Conservation (phyloP, 2,329 filamentous ascomycete species). For the Cryphonectria nitschkei region DNA sequence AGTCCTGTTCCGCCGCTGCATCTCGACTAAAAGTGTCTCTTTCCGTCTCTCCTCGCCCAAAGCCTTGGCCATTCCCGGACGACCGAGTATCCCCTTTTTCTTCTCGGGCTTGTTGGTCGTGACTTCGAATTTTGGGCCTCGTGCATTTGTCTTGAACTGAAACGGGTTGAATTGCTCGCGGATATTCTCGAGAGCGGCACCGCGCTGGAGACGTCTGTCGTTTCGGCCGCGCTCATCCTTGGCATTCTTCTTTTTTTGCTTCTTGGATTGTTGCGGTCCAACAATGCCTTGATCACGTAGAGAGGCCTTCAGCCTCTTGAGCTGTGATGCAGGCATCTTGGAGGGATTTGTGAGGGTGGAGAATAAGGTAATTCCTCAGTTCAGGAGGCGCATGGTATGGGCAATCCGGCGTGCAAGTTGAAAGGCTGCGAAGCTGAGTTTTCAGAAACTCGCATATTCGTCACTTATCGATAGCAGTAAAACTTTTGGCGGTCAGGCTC, state of each 20-base stretch:
- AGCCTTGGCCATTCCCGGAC: conserved; percentile 84
- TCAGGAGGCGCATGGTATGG: conserved; percentile 16
- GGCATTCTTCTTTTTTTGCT: conserved; percentile 78
- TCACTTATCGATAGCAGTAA: conserved; percentile 39
- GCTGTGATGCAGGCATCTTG: conserved; percentile 89
- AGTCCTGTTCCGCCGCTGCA: conserved; percentile 86
- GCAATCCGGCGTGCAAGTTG: not conserved
- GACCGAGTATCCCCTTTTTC: conserved; percentile 65
- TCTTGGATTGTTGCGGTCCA: conserved; percentile 92
- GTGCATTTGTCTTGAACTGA: conserved; percentile 80
- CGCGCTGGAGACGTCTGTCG: conserved; percentile 76
- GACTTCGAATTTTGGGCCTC: conserved; percentile 83
- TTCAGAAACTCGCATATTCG: conserved; percentile 9
- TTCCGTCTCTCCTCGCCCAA: conserved; percentile 83
- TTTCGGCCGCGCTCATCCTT: conserved; percentile 66
- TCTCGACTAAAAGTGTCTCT: conserved; percentile 83
- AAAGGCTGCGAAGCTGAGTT: conserved; percentile 11
- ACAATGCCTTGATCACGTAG: conserved; percentile 87
- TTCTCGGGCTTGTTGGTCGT: conserved; percentile 67
- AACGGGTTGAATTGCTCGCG: conserved; percentile 98
- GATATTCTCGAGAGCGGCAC: conserved; percentile 80
- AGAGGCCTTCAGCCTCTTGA: conserved; percentile 93
- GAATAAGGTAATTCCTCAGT: conserved; percentile 3
- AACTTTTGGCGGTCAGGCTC: conserved; percentile 34
- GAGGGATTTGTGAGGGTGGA: not conserved